Conservation (phyloP, 352 stramenopile genomes). For the Phytopythium ostracodes region DNA sequence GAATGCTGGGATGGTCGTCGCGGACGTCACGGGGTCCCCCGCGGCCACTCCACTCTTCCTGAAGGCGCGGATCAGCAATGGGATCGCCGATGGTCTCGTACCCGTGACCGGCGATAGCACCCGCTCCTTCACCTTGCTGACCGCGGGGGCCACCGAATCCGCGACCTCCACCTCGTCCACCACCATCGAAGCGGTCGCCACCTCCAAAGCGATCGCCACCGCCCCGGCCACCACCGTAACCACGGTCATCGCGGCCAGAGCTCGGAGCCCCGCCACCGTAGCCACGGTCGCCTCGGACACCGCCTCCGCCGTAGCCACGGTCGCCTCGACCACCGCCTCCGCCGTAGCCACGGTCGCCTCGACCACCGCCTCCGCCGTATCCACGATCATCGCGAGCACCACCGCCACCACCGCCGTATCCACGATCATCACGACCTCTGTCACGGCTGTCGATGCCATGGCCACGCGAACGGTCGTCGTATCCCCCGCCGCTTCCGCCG, state of each 20-base stretch:
- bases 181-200: slow-evolving; percentile 21
- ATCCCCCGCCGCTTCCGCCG: slow-evolving; percentile 11
- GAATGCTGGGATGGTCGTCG: slow-evolving; percentile 37
- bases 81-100: slow-evolving; percentile 50
- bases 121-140: slow-evolving; percentile 35
- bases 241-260: slow-evolving; percentile 8
- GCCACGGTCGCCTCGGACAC: slow-evolving; percentile 5
- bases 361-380: slow-evolving; percentile 1
- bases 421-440: slow-evolving; percentile 1
- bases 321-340: slow-evolving; percentile 2
- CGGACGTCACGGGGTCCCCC: slow-evolving; percentile 26
- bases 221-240: slow-evolving; percentile 10
- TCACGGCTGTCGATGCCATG: slow-evolving; percentile 1
- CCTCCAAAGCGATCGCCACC: slow-evolving; percentile 14
- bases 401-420: slow-evolving; percentile 12
- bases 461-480: background rate
- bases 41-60: slow-evolving; percentile 45
- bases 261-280: slow-evolving; percentile 4
- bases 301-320: slow-evolving; percentile 2
- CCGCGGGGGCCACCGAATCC: slow-evolving; percentile 24
- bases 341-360: slow-evolving; percentile 4
- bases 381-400: slow-evolving; percentile 6
- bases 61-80: slow-evolving; percentile 43
- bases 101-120: slow-evolving; percentile 33
- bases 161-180: slow-evolving; percentile 26